Percentiles rank a stretch among this genome's conserved stretches.
phyloP scores from a whole-genome alignment of 1,284 basidiomycete species.

The Hymenochaete sp. region DNA sequence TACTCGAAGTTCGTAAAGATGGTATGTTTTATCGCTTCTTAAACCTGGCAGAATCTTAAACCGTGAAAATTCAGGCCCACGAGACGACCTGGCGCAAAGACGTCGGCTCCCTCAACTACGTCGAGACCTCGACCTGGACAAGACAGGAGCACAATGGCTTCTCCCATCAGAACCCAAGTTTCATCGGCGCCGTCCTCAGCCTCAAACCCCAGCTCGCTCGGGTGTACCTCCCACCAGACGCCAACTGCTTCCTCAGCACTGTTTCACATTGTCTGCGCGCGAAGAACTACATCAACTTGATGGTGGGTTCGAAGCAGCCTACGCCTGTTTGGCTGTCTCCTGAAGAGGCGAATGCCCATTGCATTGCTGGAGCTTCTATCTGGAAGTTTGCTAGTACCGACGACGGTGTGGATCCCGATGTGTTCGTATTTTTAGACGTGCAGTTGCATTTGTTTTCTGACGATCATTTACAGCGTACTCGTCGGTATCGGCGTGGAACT shows the following conservation, averaged over 20 bases:
- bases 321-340: constrained; percentile 60
- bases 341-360: constrained; percentile 64
- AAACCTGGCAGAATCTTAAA: background rate
- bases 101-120: constrained; percentile 72
- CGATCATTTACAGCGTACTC: constrained; percentile 39
- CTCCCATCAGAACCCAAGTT: constrained; percentile 81
- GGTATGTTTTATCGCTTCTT: constrained; percentile 27
- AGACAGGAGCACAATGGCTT: constrained; percentile 75
- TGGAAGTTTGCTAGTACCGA: constrained; percentile 73
- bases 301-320: constrained; percentile 81
- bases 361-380: constrained; percentile 63
- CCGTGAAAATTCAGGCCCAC: constrained; percentile 31
- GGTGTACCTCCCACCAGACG: constrained; percentile 86
- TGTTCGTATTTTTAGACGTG: constrained; percentile 33
- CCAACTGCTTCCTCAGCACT: constrained; percentile 75
- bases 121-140: constrained; percentile 82
- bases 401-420: constrained; percentile 55
- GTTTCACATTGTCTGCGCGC: constrained; percentile 75
- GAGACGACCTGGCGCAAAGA: constrained; percentile 73
- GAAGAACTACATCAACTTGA: constrained; percentile 78
- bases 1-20: constrained; percentile 84
- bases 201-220: constrained; percentile 68
- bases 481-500: constrained; percentile 71
- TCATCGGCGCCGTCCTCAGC: constrained; percentile 76
- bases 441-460: background rate